These are phyloP conservation scores for Fomitopsis serialis DNA, from an alignment of 768 basidiomycete species.

Conservation along the genomic window DNA sequence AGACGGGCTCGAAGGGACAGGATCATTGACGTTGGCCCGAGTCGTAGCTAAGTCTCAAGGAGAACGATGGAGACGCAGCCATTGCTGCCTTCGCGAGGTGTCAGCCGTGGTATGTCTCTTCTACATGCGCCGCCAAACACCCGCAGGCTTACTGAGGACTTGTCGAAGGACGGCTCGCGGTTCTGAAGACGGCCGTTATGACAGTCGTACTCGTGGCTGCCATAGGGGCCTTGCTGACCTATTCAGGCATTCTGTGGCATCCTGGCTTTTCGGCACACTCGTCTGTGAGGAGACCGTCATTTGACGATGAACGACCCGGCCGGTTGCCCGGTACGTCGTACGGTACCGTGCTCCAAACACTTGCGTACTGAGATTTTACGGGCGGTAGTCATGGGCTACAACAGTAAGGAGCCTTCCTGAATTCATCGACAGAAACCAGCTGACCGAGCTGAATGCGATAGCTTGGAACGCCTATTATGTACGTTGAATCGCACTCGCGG, in stretches of 20 bases:
- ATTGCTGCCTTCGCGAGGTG: not conserved
- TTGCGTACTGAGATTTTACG: not conserved
- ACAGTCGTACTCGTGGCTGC: not conserved
- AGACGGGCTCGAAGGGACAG: no score
- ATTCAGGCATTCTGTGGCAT: not conserved
- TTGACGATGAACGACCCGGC: conserved; percentile 1
- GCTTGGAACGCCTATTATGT: conserved; percentile 72
- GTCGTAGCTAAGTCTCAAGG: no score
- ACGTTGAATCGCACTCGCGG: conserved; percentile 9
- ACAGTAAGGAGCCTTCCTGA: conserved; percentile 39
- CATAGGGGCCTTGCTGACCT: not conserved
- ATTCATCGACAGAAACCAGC: not conserved
- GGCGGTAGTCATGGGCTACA: conserved; percentile 55
- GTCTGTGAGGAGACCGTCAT: not conserved
- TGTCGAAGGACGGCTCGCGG: not conserved
- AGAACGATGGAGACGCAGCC: not conserved
- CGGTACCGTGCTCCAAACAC: not conserved
- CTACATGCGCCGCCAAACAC: not conserved
- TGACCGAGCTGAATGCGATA: conserved; percentile 18
- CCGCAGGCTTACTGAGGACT: not conserved
- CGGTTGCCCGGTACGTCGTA: conserved; percentile 6
- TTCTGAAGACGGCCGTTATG: not conserved
- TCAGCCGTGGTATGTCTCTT: not conserved
- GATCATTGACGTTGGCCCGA: no score
- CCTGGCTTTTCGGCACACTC: not conserved